A percentile compares a stretch with the other conserved stretches of the same genome.
phyloP scores from a whole-genome alignment of 2,329 filamentous ascomycete species.

The Phyllosticta capitalensis region DNA sequence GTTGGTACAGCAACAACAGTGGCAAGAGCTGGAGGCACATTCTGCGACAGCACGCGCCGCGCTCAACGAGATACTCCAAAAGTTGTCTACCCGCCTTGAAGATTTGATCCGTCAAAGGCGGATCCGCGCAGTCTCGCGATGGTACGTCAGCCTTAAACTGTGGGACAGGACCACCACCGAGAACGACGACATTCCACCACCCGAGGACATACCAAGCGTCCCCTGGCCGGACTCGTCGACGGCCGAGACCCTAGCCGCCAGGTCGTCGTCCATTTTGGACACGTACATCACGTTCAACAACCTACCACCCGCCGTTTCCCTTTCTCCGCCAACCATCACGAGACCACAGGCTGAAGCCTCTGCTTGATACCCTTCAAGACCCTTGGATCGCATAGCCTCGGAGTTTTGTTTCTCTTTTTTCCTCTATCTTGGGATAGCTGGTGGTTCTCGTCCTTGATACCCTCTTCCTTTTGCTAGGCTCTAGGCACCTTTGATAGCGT shows the following conservation, averaged over 20 bases:
- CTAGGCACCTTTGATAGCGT: neutral
- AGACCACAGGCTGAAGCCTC: neutral
- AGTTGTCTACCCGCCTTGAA: neutral
- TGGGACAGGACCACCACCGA: slow-evolving; percentile 4
- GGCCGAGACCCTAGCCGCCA: slow-evolving; percentile 1
- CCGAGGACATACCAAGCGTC: neutral
- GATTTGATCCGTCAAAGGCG: slow-evolving; percentile 1
- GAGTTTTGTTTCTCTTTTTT: slow-evolving; percentile 3
- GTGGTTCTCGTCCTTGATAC: slow-evolving; percentile 6
- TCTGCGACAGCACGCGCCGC: neutral
- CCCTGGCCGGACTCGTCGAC: slow-evolving; percentile 1
- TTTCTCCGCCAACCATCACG: neutral
- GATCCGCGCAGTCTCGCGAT: slow-evolving; percentile 4
- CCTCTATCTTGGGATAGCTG: slow-evolving; percentile 1
- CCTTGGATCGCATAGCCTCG: slow-evolving; percentile 9
- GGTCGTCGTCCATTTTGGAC: slow-evolving; percentile 8
- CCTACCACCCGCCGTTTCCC: slow-evolving; percentile 9
- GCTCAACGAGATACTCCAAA: neutral
- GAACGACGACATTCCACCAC: neutral
- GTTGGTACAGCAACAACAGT: slow-evolving; percentile 1
- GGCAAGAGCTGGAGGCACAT: neutral
- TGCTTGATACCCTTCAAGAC: slow-evolving; percentile 6
- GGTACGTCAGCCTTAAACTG: slow-evolving; percentile 3
- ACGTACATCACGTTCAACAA: slow-evolving; percentile 8
- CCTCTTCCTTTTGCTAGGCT: slow-evolving; percentile 4